Conservation (phyloP, 352 stramenopile species). For the Phytopythium mirpurense region DNA sequence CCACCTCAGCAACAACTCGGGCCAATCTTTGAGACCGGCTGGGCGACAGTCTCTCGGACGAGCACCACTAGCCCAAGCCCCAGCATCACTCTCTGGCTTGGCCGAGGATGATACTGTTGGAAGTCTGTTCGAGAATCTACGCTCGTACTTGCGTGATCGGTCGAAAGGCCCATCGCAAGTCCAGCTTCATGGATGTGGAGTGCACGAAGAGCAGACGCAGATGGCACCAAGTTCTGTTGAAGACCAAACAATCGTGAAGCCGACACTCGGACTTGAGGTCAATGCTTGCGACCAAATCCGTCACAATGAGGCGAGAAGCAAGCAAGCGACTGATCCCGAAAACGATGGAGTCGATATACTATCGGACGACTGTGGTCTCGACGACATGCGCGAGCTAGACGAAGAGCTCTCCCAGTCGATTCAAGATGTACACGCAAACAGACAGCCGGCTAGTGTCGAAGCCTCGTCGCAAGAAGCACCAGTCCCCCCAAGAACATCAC, state of each 20-base stretch:
- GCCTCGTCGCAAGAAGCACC: neutral
- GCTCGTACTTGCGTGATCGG: neutral
- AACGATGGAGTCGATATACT: neutral
- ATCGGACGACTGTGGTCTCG: neutral
- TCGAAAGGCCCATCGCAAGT: neutral
- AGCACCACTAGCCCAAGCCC: neutral
- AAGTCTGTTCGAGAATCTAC: constrained; percentile 1
- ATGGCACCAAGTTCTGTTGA: no score
- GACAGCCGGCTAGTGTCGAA: neutral
- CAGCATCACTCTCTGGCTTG: neutral
- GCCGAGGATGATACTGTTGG: neutral
- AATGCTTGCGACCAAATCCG: neutral
- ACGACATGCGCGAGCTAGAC: neutral
- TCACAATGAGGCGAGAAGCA: neutral
- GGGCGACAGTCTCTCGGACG: neutral
- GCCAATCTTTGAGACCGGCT: neutral
- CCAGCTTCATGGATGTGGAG: neutral
- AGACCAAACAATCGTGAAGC: neutral
- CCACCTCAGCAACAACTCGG: neutral
- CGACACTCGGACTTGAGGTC: no score
- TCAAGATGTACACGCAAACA: neutral
- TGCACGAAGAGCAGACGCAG: neutral
- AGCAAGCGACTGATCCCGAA: neutral
- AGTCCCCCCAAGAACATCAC: neutral
- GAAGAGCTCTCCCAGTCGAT: neutral